A percentile compares a stretch with the other conserved stretches of the same genome.
These are phyloP conservation scores for Leccinum disarticulatum DNA, from an alignment of 768 basidiomycete genomes.

Conservation along the genomic window DNA sequence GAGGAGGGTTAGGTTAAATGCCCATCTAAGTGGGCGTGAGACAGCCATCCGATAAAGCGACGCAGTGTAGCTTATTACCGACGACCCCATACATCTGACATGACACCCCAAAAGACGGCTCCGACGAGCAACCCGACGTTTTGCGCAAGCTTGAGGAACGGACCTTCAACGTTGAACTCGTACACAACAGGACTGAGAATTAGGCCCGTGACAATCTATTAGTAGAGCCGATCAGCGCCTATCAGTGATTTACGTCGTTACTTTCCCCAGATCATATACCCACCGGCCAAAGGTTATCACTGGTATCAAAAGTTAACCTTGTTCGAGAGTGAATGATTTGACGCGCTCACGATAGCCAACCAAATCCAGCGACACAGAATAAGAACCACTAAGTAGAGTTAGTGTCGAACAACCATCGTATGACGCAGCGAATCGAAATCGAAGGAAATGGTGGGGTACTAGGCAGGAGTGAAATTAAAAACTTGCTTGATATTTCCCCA, in stretches of 20 bases:
- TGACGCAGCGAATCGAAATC: background rate
- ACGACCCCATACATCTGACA: constrained; percentile 71
- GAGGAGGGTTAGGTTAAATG: constrained; percentile 69
- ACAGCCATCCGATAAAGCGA: background rate
- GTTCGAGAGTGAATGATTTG: background rate
- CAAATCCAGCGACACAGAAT: constrained; percentile 70
- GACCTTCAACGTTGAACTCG: constrained; percentile 63
- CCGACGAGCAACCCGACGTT: constrained; percentile 72
- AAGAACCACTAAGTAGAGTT: constrained; percentile 48
- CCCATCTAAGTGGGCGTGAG: constrained; percentile 43
- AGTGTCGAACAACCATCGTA: constrained; percentile 1
- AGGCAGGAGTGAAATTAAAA: background rate
- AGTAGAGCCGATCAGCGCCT: background rate
- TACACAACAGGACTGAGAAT: constrained; percentile 62
- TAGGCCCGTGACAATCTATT: constrained; percentile 60
- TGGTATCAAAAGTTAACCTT: constrained; percentile 23
- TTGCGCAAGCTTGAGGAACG: constrained; percentile 66
- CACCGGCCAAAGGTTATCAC: constrained; percentile 76
- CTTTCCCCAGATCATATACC: constrained; percentile 18
- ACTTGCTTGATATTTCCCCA: constrained; percentile 66
- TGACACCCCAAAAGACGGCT: constrained; percentile 66
- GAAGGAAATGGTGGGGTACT: background rate
- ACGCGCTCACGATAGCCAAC: constrained; percentile 66
- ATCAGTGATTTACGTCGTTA: background rate
- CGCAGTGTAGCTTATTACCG: constrained; percentile 39